A percentile compares a stretch with the other conserved stretches of the same genome.
These are phyloP conservation scores for Deakozyma indianensis DNA, from an alignment of 805 yeast genomes.

Conservation along the genomic window DNA sequence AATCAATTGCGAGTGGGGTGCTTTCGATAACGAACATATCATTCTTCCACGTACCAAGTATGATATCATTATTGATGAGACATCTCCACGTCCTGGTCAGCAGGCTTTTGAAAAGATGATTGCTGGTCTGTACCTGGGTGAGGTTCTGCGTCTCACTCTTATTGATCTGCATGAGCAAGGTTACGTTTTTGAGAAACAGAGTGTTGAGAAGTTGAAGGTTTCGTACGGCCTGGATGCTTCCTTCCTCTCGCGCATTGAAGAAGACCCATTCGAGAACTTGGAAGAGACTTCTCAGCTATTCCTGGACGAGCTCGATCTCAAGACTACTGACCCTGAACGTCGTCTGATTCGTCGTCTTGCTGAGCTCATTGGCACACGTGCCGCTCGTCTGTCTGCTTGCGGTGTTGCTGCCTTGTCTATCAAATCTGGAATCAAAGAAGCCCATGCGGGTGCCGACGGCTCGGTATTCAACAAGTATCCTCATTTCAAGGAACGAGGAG, in stretches of 20 bases:
- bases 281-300: slow-evolving; percentile 60
- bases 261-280: slow-evolving; percentile 77
- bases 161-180: slow-evolving; percentile 56
- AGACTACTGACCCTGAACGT: slow-evolving; percentile 65
- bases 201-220: slow-evolving; percentile 42
- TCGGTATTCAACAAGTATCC: slow-evolving; percentile 93
- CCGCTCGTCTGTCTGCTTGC: slow-evolving; percentile 85
- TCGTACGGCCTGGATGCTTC: slow-evolving; percentile 80
- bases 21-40: slow-evolving; percentile 80
- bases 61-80: slow-evolving; percentile 65
- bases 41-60: slow-evolving; percentile 82
- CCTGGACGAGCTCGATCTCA: slow-evolving; percentile 39
- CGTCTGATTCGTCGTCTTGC: slow-evolving; percentile 69
- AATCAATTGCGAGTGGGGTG: slow-evolving; percentile 96
- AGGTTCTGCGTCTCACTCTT: slow-evolving; percentile 66
- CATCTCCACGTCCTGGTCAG: slow-evolving; percentile 92
- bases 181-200: slow-evolving; percentile 56
- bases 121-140: slow-evolving; percentile 93
- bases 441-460: slow-evolving; percentile 94
- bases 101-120: slow-evolving; percentile 96
- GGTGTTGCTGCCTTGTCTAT: slow-evolving; percentile 90
- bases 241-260: slow-evolving; percentile 73
- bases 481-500: slow-evolving; percentile 78
- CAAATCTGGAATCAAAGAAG: slow-evolving; percentile 56
- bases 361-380: slow-evolving; percentile 79